Evolutionary conservation across 345 rosid species (phyloP).

Genomic region (Crucihimalaya himalaica): DNA sequence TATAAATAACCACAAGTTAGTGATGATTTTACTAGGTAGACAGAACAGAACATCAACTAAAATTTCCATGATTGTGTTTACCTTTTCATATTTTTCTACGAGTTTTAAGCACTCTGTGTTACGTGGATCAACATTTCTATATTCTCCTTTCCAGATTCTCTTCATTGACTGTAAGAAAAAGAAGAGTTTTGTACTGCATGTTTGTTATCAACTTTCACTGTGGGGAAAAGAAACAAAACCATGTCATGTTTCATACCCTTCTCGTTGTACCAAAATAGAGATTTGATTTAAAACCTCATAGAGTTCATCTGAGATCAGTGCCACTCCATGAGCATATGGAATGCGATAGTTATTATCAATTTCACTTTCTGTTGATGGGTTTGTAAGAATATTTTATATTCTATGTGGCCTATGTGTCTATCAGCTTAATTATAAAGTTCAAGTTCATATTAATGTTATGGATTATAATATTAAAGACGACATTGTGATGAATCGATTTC

Average conservation of each 20-base stretch:
- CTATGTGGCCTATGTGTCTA: no score
- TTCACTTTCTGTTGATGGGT: constrained; percentile 41
- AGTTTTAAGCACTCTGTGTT: constrained; percentile 31
- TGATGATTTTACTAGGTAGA: neutral
- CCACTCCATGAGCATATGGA: constrained; percentile 52
- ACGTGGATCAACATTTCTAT: constrained; percentile 23
- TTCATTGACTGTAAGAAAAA: constrained; percentile 23
- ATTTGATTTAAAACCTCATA: no score
- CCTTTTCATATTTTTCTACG: constrained; percentile 18
- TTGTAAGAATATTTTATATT: no score
- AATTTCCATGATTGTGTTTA: constrained; percentile 39
- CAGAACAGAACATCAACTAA: neutral
- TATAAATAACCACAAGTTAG: constrained; percentile 6
- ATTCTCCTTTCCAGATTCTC: constrained; percentile 33
- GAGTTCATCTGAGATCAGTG: constrained; percentile 58
- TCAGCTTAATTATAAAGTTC: no score
- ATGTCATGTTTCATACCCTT: constrained; percentile 30
- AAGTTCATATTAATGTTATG: no score
- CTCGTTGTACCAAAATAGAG: no score
- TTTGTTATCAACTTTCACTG: neutral
- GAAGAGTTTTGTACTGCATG: neutral
- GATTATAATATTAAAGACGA: no score
- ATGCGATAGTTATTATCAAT: constrained; percentile 47
- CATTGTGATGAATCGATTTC: no score
- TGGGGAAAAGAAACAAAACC: neutral